phyloP scores from a whole-genome alignment of 768 basidiomycete genomes.

The Rubroboletus satanas region DNA sequence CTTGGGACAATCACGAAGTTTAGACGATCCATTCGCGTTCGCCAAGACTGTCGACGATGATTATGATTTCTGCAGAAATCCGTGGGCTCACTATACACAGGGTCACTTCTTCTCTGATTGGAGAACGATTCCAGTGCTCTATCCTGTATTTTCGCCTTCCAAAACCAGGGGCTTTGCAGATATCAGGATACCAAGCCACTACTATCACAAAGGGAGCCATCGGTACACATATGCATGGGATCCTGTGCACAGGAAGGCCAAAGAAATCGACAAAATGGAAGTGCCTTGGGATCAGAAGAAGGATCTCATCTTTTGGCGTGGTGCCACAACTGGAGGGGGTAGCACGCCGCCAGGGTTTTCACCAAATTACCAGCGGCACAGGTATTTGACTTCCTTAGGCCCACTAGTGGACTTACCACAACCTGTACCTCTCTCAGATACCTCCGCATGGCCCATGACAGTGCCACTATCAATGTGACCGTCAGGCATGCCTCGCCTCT shows the following conservation, averaged over 20 bases:
- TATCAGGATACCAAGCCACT: conserved; percentile 93
- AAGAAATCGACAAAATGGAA: conserved; percentile 83
- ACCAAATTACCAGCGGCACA: conserved; percentile 80
- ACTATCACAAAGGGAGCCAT: conserved; percentile 82
- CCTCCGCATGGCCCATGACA: conserved; percentile 71
- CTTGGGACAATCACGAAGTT: conserved; percentile 21
- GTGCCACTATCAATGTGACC: conserved; percentile 46
- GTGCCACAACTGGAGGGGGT: conserved; percentile 94
- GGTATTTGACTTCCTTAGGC: conserved; percentile 39
- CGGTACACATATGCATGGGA: conserved; percentile 94
- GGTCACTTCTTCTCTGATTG: conserved; percentile 98
- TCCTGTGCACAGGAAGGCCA: conserved; percentile 62
- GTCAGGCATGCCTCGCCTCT: conserved; percentile 70
- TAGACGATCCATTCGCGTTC: conserved; percentile 64
- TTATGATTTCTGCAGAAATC: conserved; percentile 75
- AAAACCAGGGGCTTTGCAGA: conserved; percentile 83
- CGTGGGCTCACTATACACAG: conserved; percentile 82
- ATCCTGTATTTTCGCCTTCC: conserved; percentile 92
- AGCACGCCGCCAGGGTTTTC: conserved; percentile 82
- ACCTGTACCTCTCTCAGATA: conserved; percentile 38
- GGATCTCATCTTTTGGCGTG: conserved; percentile 91
- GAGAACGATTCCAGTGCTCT: conserved; percentile 82
- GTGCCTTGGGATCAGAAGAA: conserved; percentile 83
- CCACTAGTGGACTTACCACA: not conserved
- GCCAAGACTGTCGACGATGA: conserved; percentile 53